Evolutionary conservation across 805 yeast genomes (phyloP).

Genomic region (Isabelozyma rhagii): DNA sequence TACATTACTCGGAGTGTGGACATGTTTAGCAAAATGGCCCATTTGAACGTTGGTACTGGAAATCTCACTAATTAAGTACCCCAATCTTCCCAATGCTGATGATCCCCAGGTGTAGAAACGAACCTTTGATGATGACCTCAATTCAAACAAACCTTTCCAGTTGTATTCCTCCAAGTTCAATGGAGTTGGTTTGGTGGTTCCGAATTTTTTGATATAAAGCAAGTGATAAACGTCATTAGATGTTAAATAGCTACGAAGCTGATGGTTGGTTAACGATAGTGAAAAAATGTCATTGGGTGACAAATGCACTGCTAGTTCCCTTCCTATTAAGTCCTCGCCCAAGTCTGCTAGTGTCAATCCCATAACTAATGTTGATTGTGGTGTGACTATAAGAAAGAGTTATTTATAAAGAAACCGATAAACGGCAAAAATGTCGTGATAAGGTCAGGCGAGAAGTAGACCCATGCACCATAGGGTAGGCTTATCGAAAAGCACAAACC

Average conservation of each 20-base stretch:
- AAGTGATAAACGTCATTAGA: constrained; percentile 32
- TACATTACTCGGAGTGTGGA: constrained; percentile 37
- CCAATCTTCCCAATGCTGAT: constrained; percentile 43
- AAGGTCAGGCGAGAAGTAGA: not conserved
- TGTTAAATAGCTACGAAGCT: constrained; percentile 24
- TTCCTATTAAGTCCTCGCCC: constrained; percentile 40
- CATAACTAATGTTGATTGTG: not conserved
- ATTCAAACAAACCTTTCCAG: constrained; percentile 49
- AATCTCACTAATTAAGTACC: constrained; percentile 29
- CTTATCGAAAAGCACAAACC: not conserved
- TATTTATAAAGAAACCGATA: not conserved
- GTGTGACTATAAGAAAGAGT: not conserved
- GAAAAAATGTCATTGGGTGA: constrained; percentile 37
- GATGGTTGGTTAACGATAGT: constrained; percentile 36
- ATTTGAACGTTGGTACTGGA: constrained; percentile 17
- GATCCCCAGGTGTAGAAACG: constrained; percentile 53
- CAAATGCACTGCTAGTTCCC: constrained; percentile 29
- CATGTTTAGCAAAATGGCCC: constrained; percentile 19
- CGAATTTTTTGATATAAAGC: constrained; percentile 44
- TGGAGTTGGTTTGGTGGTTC: constrained; percentile 41
- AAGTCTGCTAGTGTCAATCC: constrained; percentile 16
- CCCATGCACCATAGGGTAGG: not conserved
- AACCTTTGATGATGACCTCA: constrained; percentile 32
- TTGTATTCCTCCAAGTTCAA: constrained; percentile 32
- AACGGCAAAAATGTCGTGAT: not conserved